Evolutionary conservation across 2,329 filamentous ascomycete species (phyloP), one percentile per base, ranked within the genome.

Genomic region (Phyllosticta paracitricarpa): DNA sequence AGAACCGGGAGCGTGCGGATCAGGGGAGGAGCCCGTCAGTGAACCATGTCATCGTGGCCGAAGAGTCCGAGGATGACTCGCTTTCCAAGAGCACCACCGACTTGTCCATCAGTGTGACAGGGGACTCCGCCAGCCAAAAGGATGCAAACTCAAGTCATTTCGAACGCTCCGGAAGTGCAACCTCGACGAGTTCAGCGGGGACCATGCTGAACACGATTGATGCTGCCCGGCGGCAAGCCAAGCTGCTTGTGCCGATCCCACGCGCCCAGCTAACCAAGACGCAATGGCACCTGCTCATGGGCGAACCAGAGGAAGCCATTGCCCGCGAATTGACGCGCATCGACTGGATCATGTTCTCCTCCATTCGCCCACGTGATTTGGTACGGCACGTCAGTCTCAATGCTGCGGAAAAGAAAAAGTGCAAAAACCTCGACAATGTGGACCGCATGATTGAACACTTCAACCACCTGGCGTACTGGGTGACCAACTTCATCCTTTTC

Each of bases 321-420:
- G 93, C 93, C 17, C 87, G 88, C 63, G 94, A 99, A 73, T 82
- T 99, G 69, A 97, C 94, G 3, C 83, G 93, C 63, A 96, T 99
- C 61, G 94, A 99, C 75, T 97, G 93, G 93, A 86, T 95, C 73
- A 94, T 97, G 88, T 97, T 97, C 73, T 95, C 89, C 58, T 92
- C 91, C 1, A 96, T 97, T 64, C 86, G 91, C 26, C 89, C 96
- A 61, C 89, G 94, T 62, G 94, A 99, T 74, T 85, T 97, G 56
- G 88, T 97, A 52, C 88, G 94, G 4, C 89, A 97, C 70, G 92
- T 97, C 65, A 94, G 87, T 69, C 78, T 97, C 55, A 84, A 87
- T 0, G 70, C 81, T 0, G 81, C 86, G 53, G 82, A 89, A 63
- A 89, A 89, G 73, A 87, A 89, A 69, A 87, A 85, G 68, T 90